Evolutionary conservation across 805 yeast genomes (phyloP).

Genomic region (Pichia thaimueangensis): DNA sequence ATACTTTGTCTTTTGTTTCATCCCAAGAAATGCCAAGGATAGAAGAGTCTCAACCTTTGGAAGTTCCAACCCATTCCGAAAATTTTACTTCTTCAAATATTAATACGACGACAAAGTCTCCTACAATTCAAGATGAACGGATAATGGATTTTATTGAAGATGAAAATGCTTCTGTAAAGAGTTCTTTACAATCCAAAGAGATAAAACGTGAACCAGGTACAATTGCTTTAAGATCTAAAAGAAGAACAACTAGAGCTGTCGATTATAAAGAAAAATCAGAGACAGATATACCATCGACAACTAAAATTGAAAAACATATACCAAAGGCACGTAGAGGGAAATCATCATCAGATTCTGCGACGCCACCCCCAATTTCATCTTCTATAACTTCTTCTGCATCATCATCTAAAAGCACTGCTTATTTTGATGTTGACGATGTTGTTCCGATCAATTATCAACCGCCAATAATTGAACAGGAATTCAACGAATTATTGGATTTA

Average conservation of each 20-base stretch:
- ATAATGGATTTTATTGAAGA: not conserved
- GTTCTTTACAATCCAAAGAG: not conserved
- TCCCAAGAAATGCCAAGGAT: too few relatives aligned
- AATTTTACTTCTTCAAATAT: not conserved
- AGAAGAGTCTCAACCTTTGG: too few relatives aligned
- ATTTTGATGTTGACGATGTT: slow-evolving; percentile 27
- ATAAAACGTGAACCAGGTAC: not conserved
- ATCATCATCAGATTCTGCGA: slow-evolving; percentile 1
- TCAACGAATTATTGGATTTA: slow-evolving; percentile 38
- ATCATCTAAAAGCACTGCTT: slow-evolving; percentile 7
- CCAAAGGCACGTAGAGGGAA: slow-evolving; percentile 1
- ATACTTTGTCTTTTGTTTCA: too few relatives aligned
- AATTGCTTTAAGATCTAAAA: slow-evolving; percentile 23
- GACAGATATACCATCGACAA: slow-evolving; percentile 17
- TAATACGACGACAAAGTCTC: too few relatives aligned
- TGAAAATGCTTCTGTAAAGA: not conserved
- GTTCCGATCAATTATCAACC: slow-evolving; percentile 51
- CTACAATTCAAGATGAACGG: too few relatives aligned
- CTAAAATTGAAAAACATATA: not conserved
- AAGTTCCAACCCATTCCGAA: too few relatives aligned
- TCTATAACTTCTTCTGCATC: slow-evolving; percentile 3
- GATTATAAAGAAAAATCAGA: slow-evolving; percentile 31
- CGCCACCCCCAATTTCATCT: slow-evolving; percentile 2
- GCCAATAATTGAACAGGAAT: slow-evolving; percentile 31
- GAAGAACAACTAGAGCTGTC: slow-evolving; percentile 28